Conservation (phyloP, 768 basidiomycete genomes). For the Mycena filopes region DNA sequence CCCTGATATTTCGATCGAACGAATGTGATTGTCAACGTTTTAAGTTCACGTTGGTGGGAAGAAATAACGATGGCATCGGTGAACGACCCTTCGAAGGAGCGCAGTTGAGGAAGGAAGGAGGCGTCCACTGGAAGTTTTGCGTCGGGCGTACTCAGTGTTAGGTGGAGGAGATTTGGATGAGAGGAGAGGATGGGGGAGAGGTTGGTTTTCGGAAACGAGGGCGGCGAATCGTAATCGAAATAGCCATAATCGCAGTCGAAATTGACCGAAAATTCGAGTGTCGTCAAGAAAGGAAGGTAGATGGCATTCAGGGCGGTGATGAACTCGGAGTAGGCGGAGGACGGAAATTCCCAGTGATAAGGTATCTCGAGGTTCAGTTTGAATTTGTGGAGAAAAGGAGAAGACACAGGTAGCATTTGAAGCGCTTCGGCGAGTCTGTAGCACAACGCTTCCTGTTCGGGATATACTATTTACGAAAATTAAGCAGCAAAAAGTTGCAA, state of each 20-base stretch:
- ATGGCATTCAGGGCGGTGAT: too few species aligned
- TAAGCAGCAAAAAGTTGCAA: too few species aligned
- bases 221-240: too few species aligned
- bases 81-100: constrained; percentile 10
- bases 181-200: constrained; percentile 7
- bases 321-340: too few species aligned
- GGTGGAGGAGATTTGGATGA: not conserved
- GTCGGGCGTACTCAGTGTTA: not conserved
- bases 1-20: too few species aligned
- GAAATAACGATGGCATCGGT: not conserved
- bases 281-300: not conserved
- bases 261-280: not conserved
- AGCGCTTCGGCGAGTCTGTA: not conserved
- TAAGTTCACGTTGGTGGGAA: not conserved
- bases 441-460: not conserved
- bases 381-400: not conserved
- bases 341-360: not conserved
- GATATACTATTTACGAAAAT: too few species aligned
- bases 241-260: not conserved
- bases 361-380: not conserved
- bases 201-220: not conserved
- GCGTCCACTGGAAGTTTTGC: not conserved
- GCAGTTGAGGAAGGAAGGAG: not conserved
- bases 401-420: not conserved
- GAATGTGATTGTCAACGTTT: constrained; percentile 1